Evolutionary conservation across 2,329 filamentous ascomycete species (phyloP).

Genomic region (Pseudodiploospora longispora): DNA sequence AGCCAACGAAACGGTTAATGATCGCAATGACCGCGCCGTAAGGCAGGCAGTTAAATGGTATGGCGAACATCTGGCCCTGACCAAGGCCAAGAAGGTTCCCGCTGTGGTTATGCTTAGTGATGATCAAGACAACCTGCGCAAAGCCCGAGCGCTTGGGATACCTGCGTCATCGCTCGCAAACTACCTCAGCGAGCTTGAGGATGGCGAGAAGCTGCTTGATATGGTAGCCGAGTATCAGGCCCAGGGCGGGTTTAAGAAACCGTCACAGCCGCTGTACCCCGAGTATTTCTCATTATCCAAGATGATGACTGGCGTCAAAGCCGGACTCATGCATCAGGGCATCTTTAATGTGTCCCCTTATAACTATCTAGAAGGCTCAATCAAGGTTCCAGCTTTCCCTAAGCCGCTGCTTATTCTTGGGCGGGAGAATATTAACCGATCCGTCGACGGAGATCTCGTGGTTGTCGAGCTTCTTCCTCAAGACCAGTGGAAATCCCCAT

Average conservation of each 20-base stretch:
- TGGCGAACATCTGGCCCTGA: constrained; percentile 64
- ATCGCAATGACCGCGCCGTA: constrained; percentile 90
- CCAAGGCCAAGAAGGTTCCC: constrained; percentile 55
- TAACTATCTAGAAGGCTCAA: constrained; percentile 92
- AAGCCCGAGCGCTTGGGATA: constrained; percentile 70
- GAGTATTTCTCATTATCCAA: constrained; percentile 86
- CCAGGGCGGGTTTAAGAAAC: constrained; percentile 54
- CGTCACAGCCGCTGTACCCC: constrained; percentile 67
- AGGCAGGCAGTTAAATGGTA: constrained; percentile 87
- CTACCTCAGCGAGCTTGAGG: constrained; percentile 78
- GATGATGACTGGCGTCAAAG: constrained; percentile 89
- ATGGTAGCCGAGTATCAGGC: constrained; percentile 82
- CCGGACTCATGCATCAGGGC: constrained; percentile 83
- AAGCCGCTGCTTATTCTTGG: constrained; percentile 83
- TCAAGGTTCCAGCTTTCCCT: constrained; percentile 83
- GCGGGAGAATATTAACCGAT: constrained; percentile 90
- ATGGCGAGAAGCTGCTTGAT: constrained; percentile 78
- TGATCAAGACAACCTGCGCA: constrained; percentile 77
- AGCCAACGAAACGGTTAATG: constrained; percentile 81
- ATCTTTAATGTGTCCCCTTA: constrained; percentile 95
- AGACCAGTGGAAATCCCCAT: constrained; percentile 95
- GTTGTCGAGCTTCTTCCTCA: constrained; percentile 89
- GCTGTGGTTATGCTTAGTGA: constrained; percentile 90
- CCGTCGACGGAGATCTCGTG: constrained; percentile 85
- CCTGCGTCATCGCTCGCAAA: constrained; percentile 59